These are phyloP conservation scores for Talaromyces stipitatus DNA, from an alignment of 495 filamentous ascomycete species.

Conservation along the genomic window DNA sequence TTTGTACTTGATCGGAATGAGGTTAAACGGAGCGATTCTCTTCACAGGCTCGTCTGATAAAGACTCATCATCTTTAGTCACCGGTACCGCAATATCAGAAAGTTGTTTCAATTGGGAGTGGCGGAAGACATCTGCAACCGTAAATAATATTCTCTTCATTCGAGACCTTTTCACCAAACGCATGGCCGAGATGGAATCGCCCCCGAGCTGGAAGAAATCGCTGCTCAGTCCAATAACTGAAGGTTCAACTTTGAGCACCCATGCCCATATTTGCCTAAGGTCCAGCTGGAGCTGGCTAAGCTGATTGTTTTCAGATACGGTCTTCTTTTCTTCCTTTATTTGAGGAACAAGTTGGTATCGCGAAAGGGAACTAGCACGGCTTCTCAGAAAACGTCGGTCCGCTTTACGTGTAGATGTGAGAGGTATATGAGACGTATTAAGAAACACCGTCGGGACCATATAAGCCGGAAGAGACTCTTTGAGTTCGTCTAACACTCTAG, in stretches of 20 bases:
- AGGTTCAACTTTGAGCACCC: constrained; percentile 7
- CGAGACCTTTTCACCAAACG: constrained; percentile 1
- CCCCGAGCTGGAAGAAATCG: constrained; percentile 13
- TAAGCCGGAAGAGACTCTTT: constrained; percentile 12
- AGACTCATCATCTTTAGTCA: no score
- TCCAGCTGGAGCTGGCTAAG: no score
- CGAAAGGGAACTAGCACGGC: no score
- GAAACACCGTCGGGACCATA: constrained; percentile 12
- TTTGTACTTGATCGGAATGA: background rate
- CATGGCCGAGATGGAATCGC: constrained; percentile 18
- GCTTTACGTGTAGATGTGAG: constrained; percentile 15
- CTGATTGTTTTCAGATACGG: constrained; percentile 19
- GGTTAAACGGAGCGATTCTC: background rate
- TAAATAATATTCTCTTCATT: background rate
- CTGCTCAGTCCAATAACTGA: constrained; percentile 26
- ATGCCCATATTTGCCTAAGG: constrained; percentile 18
- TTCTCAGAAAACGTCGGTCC: constrained; percentile 9
- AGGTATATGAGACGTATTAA: constrained; percentile 8
- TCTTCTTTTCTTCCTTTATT: background rate
- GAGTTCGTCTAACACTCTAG: background rate
- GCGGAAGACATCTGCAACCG: constrained; percentile 11
- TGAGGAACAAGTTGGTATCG: constrained; percentile 3
- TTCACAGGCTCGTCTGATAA: no score
- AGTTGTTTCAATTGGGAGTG: constrained; percentile 12
- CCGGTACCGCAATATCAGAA: background rate